Base-by-base conservation (phyloP, 1,284 basidiomycete species). In the Xanthoconium separans region DNA sequence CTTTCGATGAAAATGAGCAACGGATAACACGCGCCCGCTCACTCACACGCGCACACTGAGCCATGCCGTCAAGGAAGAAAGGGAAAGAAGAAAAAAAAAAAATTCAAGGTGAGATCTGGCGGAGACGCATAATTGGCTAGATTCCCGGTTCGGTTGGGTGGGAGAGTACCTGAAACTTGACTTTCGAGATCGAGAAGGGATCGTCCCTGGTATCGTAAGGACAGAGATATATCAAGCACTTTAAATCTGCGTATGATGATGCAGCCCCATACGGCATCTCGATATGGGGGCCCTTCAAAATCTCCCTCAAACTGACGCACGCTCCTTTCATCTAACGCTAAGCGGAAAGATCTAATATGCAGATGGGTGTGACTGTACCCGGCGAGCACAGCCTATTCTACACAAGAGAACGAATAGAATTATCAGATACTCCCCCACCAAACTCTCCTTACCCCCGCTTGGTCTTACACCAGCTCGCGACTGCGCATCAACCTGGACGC, bases 91-190 rank as follows among this genome's bases (percentile, higher is more conserved):
- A 53, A 22, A 46, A 41, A 59, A 58, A 59, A 50, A 46, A 51
- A 53, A 51, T 53, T 51, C 52, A 55, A 60, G 50, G 50, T 48
- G 53, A 65, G 65, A 72, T 71, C 67, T 65, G 48, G 51, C 53
- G 54, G 53, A 58, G 47, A 54, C 47, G 50, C 49, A 55, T 50
- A 66, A 65, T 60, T 57, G 63, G 65, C 44, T 66, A 64, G 59
- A 57, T 59, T 36, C 66, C 58, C 34, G 56, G 60, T 60, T 69
- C 44, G 66, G 61, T 8, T 56, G 51, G 60, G 62, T 68, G 69
- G 70, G 53, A 70, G 70, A 71, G 66, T 57, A 69, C 67, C 69
- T 68, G 69, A 67, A 66, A 64, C 68, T 63, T 69, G 66, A 58
- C 62, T 70, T 66, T 70, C 61, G 56, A 66, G 69, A 70, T 72